Base-by-base conservation (phyloP, 2,329 filamentous ascomycete genomes). In the Sporothrix euskadiensis region DNA sequence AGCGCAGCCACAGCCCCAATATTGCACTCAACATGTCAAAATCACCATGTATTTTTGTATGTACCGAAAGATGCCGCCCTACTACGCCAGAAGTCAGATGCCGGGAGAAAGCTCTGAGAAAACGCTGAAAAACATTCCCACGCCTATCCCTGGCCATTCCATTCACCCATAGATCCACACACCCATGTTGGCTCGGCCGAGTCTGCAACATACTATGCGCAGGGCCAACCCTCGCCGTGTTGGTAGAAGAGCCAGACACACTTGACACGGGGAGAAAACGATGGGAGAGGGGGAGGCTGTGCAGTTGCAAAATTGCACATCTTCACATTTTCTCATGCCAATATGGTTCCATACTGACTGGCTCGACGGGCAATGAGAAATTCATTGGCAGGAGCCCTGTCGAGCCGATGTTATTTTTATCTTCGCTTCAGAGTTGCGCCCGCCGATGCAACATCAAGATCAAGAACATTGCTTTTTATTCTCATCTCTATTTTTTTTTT, bases 211-310 rank as follows among this genome's bases (percentile, higher is more conserved):
- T 66, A 66, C 61, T 66, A 47, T 47, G 39, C 22, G 9, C 61
- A 66, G 14, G 61, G 61, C 61, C 26, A 66, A 3, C 39, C 35
- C 39, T 30, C 39, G 39, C 14, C 22, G n/a, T 66, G 19, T 9
- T 26, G 10, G 12, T 47, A 30, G 22, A 44, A 16, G 41, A 14
- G 41, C 7, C 41, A 16, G 10, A 26, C 26, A 26, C 26, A 26
- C 26, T 26, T 2, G 26, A 26, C 26, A 26, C 26, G 26, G 26
- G 26, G 26, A 19, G 30, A 10, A 47, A 7, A 9, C 9, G 12
- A 30, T 52, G 44, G 44, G 22, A 35, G 66, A 72, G 71, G 71
- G 70, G 71, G 71, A 66, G 71, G 71, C 71, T 72, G 71, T 72
- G 71, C 59, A 41, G 71, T 54, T 44, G 44, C 71, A 52, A 69